Percentiles rank a stretch among this genome's conserved stretches.
Evolutionary conservation across 2,329 filamentous ascomycete genomes (phyloP).

Genomic region (Dothidotthia symphoricarpi): DNA sequence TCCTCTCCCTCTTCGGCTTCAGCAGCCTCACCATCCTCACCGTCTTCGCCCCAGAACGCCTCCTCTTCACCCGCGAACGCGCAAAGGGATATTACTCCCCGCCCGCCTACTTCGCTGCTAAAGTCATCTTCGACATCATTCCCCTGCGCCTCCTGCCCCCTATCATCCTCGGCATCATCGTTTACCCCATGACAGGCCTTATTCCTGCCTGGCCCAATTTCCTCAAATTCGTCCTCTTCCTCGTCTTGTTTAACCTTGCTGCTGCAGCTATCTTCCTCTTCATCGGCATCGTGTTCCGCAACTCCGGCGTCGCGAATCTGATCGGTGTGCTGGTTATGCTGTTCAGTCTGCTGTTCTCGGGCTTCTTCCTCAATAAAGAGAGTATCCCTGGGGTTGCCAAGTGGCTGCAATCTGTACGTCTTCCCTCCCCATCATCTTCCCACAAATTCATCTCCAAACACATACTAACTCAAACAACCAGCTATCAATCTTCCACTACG

Average conservation of each 20-base stretch:
- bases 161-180: conserved; percentile 89
- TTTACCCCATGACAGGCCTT: conserved; percentile 97
- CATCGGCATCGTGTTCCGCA: conserved; percentile 92
- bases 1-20: conserved; percentile 93
- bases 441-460: background rate
- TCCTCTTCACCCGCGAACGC: conserved; percentile 87
- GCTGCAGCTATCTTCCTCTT: conserved; percentile 92
- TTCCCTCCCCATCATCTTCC: background rate
- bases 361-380: conserved; percentile 89
- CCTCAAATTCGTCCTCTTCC: conserved; percentile 83
- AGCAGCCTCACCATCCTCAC: conserved; percentile 91
- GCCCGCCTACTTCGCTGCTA: conserved; percentile 88
- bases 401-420: conserved; percentile 79
- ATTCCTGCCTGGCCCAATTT: conserved; percentile 81
- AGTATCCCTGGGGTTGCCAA: conserved; percentile 80
- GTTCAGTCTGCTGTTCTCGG: conserved; percentile 92
- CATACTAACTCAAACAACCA: conserved; percentile 36
- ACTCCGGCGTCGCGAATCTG: conserved; percentile 85
- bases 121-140: conserved; percentile 97
- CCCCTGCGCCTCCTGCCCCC: conserved; percentile 92
- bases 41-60: conserved; percentile 86
- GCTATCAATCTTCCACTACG: conserved; percentile 97
- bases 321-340: conserved; percentile 96
- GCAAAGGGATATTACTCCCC: conserved; percentile 97
- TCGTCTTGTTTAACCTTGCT: conserved; percentile 94